phyloP scores from a whole-genome alignment of 768 basidiomycete genomes.

The Chiua virens region DNA sequence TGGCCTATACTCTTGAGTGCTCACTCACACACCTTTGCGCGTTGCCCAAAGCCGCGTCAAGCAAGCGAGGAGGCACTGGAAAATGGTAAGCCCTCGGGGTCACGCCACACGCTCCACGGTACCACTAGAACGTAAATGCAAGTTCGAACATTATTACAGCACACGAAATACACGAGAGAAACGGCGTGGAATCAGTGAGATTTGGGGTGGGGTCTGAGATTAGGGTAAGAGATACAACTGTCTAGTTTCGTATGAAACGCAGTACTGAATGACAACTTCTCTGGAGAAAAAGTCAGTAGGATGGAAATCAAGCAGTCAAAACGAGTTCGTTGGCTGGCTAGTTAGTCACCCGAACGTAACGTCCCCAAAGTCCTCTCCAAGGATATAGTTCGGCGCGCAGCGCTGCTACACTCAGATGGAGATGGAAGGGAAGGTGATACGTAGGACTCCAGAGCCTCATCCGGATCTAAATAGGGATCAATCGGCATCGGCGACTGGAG shows the following conservation, averaged over 20 bases:
- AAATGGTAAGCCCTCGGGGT: too few relatives aligned
- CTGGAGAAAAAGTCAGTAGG: background rate
- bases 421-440: background rate
- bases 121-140: background rate
- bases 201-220: background rate
- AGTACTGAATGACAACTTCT: background rate
- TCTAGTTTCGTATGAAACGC: background rate
- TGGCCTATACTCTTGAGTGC: too few relatives aligned
- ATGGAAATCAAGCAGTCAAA: background rate
- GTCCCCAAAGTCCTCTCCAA: background rate
- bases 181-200: background rate
- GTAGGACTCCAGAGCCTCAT: slow-evolving; percentile 1
- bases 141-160: background rate
- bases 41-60: too few relatives aligned
- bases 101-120: background rate
- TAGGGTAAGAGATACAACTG: background rate
- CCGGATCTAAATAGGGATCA: slow-evolving; percentile 10
- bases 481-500: background rate
- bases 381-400: slow-evolving; percentile 6
- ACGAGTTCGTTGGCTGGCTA: background rate
- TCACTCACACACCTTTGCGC: too few relatives aligned
- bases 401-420: background rate
- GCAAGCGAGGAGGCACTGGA: too few relatives aligned
- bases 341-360: slow-evolving; percentile 4
- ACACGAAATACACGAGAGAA: slow-evolving; percentile 4